Percentiles rank a stretch among this genome's conserved stretches.
Conservation (phyloP, 805 yeast species). For the Blastobotrys attinorum region DNA sequence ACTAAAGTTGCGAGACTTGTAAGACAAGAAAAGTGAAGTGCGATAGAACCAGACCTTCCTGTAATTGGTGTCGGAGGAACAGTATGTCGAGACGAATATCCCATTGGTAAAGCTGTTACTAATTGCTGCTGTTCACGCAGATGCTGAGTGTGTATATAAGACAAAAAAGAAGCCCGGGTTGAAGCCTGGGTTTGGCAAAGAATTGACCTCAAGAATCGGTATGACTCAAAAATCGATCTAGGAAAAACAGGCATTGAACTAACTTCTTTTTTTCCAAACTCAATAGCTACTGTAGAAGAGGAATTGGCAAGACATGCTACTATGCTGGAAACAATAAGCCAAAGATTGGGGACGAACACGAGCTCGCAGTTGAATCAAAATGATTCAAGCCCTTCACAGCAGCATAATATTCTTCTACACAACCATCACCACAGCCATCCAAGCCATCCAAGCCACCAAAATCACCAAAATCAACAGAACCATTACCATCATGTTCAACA, state of each 20-base stretch:
- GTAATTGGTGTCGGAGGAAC: constrained; percentile 17
- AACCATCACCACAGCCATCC: too few relatives aligned
- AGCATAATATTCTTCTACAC: too few relatives aligned
- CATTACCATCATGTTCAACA: too few relatives aligned
- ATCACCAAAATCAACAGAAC: too few relatives aligned
- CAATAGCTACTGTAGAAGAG: not conserved
- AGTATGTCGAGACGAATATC: constrained; percentile 5
- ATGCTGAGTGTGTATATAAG: constrained; percentile 16
- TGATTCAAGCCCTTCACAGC: too few relatives aligned
- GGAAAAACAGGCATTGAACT: too few relatives aligned
- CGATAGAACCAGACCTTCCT: constrained; percentile 17
- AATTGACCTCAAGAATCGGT: constrained; percentile 16
- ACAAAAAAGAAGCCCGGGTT: constrained; percentile 22
- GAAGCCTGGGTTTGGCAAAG: constrained; percentile 21
- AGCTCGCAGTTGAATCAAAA: too few relatives aligned
- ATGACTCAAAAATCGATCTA: constrained; percentile 3
- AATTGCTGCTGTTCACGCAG: constrained; percentile 7
- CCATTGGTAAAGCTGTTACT: not conserved
- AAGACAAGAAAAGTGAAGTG: constrained; percentile 19
- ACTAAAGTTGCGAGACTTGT: constrained; percentile 16
- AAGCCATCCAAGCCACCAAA: too few relatives aligned
- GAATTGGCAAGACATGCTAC: not conserved
- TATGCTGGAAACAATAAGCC: too few relatives aligned
- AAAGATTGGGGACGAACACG: too few relatives aligned
- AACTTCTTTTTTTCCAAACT: too few relatives aligned